A percentile compares a stretch with the other conserved stretches of the same genome.
Evolutionary conservation across 2,329 filamentous ascomycete species (phyloP).

Genomic region (Colletotrichum filicis): DNA sequence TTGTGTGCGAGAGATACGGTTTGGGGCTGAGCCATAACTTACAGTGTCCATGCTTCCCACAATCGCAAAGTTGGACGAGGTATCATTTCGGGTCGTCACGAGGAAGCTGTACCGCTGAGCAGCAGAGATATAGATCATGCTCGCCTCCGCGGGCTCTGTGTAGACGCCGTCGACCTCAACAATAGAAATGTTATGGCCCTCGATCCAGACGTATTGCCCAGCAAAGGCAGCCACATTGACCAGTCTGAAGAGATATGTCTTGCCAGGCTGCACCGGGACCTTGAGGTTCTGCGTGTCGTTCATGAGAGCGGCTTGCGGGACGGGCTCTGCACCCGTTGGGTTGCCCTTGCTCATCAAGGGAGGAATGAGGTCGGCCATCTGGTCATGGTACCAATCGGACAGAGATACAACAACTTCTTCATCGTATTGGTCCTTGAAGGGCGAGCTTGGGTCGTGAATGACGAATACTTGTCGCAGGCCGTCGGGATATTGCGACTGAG

Average conservation of each 20-base stretch:
- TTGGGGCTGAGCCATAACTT: conserved; percentile 39
- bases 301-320: conserved; percentile 75
- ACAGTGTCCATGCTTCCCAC: conserved; percentile 77
- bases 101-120: conserved; percentile 75
- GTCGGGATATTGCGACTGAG: conserved; percentile 75
- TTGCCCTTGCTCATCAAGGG: conserved; percentile 64
- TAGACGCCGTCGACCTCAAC: conserved; percentile 81
- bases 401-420: conserved; percentile 73
- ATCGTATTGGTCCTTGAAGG: conserved; percentile 67
- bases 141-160: conserved; percentile 67
- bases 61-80: conserved; percentile 73
- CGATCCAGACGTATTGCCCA: conserved; percentile 74
- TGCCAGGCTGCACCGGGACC: conserved; percentile 71
- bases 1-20: background rate
- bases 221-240: conserved; percentile 81
- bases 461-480: conserved; percentile 73
- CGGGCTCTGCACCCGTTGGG: conserved; percentile 69
- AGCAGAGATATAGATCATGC: conserved; percentile 73
- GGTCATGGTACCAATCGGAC: conserved; percentile 77
- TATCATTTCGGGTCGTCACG: conserved; percentile 71
- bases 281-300: conserved; percentile 75
- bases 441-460: conserved; percentile 70
- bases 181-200: conserved; percentile 74
- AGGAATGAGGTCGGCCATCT: conserved; percentile 59
- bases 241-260: conserved; percentile 78